Evolutionary conservation across 352 stramenopile genomes (phyloP).

Genomic region (Phytophthora fragariaefolia): DNA sequence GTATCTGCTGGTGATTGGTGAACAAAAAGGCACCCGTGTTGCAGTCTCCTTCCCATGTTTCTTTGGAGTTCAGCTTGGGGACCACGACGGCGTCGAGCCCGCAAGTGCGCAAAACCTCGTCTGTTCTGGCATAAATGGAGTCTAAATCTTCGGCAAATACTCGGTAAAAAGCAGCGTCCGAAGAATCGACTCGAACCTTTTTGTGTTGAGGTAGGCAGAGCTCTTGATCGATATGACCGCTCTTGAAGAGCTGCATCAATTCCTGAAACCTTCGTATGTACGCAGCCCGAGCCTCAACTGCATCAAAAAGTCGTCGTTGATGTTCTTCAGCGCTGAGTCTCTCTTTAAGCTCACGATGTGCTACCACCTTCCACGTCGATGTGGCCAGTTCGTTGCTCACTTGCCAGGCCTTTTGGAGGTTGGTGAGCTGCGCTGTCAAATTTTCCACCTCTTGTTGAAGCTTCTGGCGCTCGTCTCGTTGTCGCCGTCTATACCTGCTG

Average conservation of each 20-base stretch:
- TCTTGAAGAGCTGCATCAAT: neutral
- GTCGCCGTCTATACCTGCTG: constrained; percentile 1
- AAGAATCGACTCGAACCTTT: neutral
- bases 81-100: neutral
- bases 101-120: neutral
- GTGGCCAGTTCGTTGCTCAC: neutral
- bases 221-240: neutral
- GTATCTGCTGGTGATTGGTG: constrained; percentile 1
- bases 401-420: neutral
- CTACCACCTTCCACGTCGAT: constrained; percentile 4
- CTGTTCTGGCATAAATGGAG: neutral
- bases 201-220: neutral
- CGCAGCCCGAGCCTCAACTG: neutral
- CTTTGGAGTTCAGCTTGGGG: neutral
- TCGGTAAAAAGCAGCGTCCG: neutral
- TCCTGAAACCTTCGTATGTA: constrained; percentile 1
- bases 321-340: neutral
- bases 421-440: neutral
- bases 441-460: neutral
- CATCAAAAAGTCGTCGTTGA: constrained; percentile 1
- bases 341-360: neutral
- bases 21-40: neutral
- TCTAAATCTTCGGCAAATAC: constrained; percentile 8
- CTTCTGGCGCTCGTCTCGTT: constrained; percentile 1
- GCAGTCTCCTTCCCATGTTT: constrained; percentile 5